Percentiles rank a stretch among this genome's conserved stretches.
phyloP scores from a whole-genome alignment of 2,329 filamentous ascomycete genomes.

The Calonectria pseudoreteaudii region DNA sequence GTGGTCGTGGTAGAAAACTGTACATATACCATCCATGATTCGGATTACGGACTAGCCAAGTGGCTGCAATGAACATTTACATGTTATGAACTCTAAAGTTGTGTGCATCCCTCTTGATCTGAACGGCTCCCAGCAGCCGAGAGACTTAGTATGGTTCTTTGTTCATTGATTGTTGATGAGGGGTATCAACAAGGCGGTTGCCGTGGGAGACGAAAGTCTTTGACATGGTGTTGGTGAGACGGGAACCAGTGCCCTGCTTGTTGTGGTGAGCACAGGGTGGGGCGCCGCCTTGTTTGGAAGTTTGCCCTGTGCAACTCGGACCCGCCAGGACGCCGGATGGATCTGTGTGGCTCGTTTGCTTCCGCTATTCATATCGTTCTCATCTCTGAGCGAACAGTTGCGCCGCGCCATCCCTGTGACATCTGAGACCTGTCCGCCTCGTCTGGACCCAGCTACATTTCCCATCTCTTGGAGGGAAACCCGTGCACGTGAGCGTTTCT shows the following conservation, averaged over 20 bases:
- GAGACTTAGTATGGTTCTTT: background rate
- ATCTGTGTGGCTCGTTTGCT: conserved; percentile 22
- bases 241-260: conserved; percentile 14
- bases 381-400: background rate
- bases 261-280: conserved; percentile 17
- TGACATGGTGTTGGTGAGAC: conserved; percentile 22
- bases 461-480: background rate
- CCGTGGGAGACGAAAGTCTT: conserved; percentile 31
- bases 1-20: conserved; percentile 51
- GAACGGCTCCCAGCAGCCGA: background rate
- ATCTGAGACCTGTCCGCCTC: background rate
- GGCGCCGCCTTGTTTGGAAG: conserved; percentile 23
- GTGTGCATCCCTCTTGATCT: background rate
- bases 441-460: background rate
- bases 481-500: background rate
- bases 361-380: conserved; percentile 26
- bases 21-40: conserved; percentile 57
- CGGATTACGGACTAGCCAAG: conserved; percentile 46
- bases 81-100: conserved; percentile 36
- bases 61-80: conserved; percentile 47
- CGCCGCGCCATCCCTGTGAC: background rate
- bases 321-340: conserved; percentile 14
- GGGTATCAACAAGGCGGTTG: conserved; percentile 26
- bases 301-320: conserved; percentile 27
- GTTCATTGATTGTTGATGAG: conserved; percentile 3